A percentile compares a stretch with the other conserved stretches of the same genome.
Conservation (phyloP, 352 stramenopile genomes). For the Blastocystis sp. region DNA sequence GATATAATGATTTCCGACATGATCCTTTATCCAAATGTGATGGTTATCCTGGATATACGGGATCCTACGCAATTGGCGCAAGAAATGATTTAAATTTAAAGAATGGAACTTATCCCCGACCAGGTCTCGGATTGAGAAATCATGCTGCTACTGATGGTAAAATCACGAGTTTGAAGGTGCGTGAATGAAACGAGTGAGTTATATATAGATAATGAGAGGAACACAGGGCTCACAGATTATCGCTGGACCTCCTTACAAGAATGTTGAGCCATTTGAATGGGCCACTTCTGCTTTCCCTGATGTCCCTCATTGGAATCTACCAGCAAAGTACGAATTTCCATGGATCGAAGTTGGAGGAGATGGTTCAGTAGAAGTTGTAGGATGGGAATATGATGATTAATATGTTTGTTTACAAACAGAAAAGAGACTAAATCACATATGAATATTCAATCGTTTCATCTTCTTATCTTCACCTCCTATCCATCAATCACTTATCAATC, state of each 20-base stretch:
- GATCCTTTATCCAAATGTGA: constrained; percentile 73
- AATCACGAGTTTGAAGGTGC: constrained; percentile 69
- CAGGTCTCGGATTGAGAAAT: constrained; percentile 74
- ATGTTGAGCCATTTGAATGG: constrained; percentile 76
- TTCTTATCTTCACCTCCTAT: constrained; percentile 21
- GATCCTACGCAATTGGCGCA: constrained; percentile 29
- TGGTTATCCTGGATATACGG: constrained; percentile 47
- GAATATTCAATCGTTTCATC: not conserved
- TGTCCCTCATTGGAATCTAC: constrained; percentile 30
- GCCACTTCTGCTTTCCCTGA: constrained; percentile 68
- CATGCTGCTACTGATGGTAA: constrained; percentile 74
- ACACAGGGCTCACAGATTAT: constrained; percentile 27
- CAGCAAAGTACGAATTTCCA: constrained; percentile 46
- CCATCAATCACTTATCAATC: constrained; percentile 50
- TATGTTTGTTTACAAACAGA: constrained; percentile 23
- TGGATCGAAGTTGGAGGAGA: constrained; percentile 35
- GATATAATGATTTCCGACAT: constrained; percentile 75
- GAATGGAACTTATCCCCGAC: constrained; percentile 70
- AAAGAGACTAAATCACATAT: not conserved
- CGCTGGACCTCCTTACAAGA: constrained; percentile 73
- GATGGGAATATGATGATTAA: constrained; percentile 48
- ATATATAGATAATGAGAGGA: constrained; percentile 14
- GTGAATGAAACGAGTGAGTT: not conserved
- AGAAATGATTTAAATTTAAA: constrained; percentile 54
- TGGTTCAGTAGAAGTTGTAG: not conserved